Base-by-base conservation (phyloP, 805 yeast species). In the Candida xiaguanensis region DNA sequence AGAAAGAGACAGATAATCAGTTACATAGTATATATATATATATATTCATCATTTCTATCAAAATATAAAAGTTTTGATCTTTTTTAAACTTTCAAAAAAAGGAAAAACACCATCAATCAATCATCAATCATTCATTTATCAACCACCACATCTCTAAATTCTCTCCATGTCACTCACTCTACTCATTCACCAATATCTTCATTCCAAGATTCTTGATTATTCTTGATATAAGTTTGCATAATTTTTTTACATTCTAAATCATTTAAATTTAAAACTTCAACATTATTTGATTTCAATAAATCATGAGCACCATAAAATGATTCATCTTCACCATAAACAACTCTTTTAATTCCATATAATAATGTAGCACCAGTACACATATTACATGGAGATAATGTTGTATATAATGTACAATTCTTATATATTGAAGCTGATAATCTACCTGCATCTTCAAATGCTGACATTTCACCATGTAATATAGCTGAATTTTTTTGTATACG, bases 301-400 rank as follows among this genome's bases (percentile, higher is more conserved):
- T 80, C 84, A 58, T 91, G 97, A 19, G 86, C 95, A 9, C 97
- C 96, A 24, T 72, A 49, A 51, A 85, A 91, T 22, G 83, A 91
- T 40, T 65, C 76, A 62, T 89, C 89, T 58, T 91, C 99, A 22
- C 96, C 96, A 60, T 89, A 52, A 0, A 91, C 97, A 30, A 87
- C 83, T 47, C 97, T 74, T 52, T 82, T 81, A 49, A 91, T 75
- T 29, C 95, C 96, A 64, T 89, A 91, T 72, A 91, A 70, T 38
- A 91, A 54, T 47, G 91, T 85, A 5, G 97, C 95, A 15, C 98
- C 98, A 4, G 93, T 78, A 59, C 98, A 91, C 97, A 91, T 91
- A 49, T 81, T 75, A 59, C 98, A 91, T 3, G 98, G 97, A 6
- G 95, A 85, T 48, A 91, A 67, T 0, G 96, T 85, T 22, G 97